These are phyloP conservation scores for Yamadazyma taylorii DNA, from an alignment of 1,139 yeast genomes.

Conservation along the genomic window DNA sequence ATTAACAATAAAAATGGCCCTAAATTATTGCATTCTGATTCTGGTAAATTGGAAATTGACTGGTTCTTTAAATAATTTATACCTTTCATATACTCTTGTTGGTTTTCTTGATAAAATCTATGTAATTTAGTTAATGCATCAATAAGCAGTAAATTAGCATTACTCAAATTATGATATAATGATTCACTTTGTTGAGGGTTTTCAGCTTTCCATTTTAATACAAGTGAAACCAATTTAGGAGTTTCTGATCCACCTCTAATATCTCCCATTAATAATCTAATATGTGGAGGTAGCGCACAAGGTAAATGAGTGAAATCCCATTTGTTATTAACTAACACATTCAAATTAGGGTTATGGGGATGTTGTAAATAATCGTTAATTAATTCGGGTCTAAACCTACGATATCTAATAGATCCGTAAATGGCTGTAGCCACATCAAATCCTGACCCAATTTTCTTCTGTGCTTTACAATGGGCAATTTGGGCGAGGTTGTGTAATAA, in stretches of 20 bases:
- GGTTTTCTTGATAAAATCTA: slow-evolving; percentile 23
- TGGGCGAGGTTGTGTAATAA: slow-evolving; percentile 81
- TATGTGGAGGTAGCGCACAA: slow-evolving; percentile 64
- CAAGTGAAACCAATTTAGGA: slow-evolving; percentile 80
- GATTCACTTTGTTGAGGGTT: slow-evolving; percentile 51
- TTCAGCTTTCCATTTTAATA: slow-evolving; percentile 64
- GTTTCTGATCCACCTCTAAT: slow-evolving; percentile 91
- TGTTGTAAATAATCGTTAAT: slow-evolving; percentile 43
- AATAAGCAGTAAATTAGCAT: slow-evolving; percentile 60
- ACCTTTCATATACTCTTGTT: slow-evolving; percentile 19
- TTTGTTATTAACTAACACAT: slow-evolving; percentile 41
- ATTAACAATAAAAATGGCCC: slow-evolving; percentile 25
- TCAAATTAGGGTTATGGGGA: slow-evolving; percentile 20
- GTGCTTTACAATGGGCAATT: slow-evolving; percentile 89
- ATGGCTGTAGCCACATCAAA: slow-evolving; percentile 96
- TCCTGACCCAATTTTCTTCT: slow-evolving; percentile 93
- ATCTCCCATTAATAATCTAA: slow-evolving; percentile 87
- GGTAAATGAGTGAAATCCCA: slow-evolving; percentile 61
- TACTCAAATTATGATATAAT: slow-evolving; percentile 57
- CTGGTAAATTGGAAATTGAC: not conserved
- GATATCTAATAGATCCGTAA: slow-evolving; percentile 82
- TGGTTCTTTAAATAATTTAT: slow-evolving; percentile 8
- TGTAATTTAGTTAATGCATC: slow-evolving; percentile 44
- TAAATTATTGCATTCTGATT: slow-evolving; percentile 2
- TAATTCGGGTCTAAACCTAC: slow-evolving; percentile 62